A percentile compares a stretch with the other conserved stretches of the same genome.
Evolutionary conservation across 106 monocot species (phyloP).

Genomic region (Dioscorea alata): DNA sequence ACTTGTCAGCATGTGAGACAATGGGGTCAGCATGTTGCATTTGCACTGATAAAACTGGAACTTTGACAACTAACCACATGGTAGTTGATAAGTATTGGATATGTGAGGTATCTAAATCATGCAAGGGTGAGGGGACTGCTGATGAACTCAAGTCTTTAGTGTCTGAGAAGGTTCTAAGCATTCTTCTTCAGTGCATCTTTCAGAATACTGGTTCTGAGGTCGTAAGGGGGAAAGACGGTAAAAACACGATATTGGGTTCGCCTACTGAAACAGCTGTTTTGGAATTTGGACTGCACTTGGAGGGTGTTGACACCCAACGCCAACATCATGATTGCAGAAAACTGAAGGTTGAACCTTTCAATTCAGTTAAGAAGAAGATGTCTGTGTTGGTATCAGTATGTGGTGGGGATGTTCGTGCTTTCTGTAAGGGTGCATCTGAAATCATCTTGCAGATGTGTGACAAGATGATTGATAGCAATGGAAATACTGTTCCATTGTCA

Average conservation of each 20-base stretch:
- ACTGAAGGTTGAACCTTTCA: constrained; percentile 92
- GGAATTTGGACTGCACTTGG: constrained; percentile 78
- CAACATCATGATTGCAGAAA: constrained; percentile 39
- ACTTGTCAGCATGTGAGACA: constrained; percentile 94
- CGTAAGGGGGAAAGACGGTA: constrained; percentile 59
- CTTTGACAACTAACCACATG: constrained; percentile 97
- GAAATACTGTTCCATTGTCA: constrained; percentile 39
- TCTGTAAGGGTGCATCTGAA: constrained; percentile 96
- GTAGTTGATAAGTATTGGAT: constrained; percentile 83
- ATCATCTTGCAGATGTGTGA: constrained; percentile 74
- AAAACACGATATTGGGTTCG: constrained; percentile 60
- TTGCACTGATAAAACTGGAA: constrained; percentile 98
- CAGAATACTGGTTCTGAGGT: constrained; percentile 81
- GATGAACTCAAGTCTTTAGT: constrained; percentile 35
- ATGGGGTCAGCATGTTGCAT: constrained; percentile 97
- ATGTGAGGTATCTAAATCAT: constrained; percentile 42
- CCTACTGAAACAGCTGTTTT: constrained; percentile 89
- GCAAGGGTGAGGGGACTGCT: constrained; percentile 26
- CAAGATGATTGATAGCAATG: constrained; percentile 50
- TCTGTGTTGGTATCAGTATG: constrained; percentile 67
- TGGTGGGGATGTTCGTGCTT: constrained; percentile 46
- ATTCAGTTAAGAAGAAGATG: constrained; percentile 93
- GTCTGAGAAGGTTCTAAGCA: constrained; percentile 33
- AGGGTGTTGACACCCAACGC: constrained; percentile 33
- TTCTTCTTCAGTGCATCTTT: constrained; percentile 75